A percentile compares a stretch with the other conserved stretches of the same genome.
Evolutionary conservation across 2,329 filamentous ascomycete species (phyloP).

Genomic region (Pezicula rhizophila): DNA sequence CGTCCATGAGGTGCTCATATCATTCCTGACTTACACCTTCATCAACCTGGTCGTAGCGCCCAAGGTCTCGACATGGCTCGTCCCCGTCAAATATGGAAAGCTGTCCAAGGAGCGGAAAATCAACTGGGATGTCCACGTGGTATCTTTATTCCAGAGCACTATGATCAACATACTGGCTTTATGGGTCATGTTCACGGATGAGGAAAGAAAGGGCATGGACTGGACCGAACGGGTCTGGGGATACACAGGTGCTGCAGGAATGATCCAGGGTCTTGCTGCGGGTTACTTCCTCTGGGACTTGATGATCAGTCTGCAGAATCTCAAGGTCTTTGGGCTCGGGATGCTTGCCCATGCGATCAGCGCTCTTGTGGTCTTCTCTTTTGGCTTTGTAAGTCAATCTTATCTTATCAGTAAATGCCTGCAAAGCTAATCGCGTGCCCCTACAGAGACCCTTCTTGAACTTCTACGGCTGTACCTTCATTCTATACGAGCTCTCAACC

Average conservation of each 20-base stretch:
- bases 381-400: slow-evolving; percentile 66
- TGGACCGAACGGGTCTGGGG: slow-evolving; percentile 68
- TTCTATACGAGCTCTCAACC: slow-evolving; percentile 81
- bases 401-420: background rate
- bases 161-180: slow-evolving; percentile 69
- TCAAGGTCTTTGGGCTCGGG: slow-evolving; percentile 54
- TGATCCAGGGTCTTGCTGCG: slow-evolving; percentile 70
- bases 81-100: slow-evolving; percentile 55
- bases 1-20: slow-evolving; percentile 67
- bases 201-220: slow-evolving; percentile 60
- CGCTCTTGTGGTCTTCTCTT: slow-evolving; percentile 66
- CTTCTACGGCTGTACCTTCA: slow-evolving; percentile 74
- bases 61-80: slow-evolving; percentile 53
- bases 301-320: slow-evolving; percentile 58
- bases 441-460: slow-evolving; percentile 73
- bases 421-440: slow-evolving; percentile 6
- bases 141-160: slow-evolving; percentile 72
- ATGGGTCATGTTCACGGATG: slow-evolving; percentile 64
- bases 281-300: slow-evolving; percentile 87
- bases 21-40: slow-evolving; percentile 62
- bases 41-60: slow-evolving; percentile 65
- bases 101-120: slow-evolving; percentile 58
- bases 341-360: slow-evolving; percentile 70
- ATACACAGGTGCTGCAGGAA: slow-evolving; percentile 64
- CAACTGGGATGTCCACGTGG: slow-evolving; percentile 83